Conservation (phyloP, 179 eudicot genomes). For the Corrigiola litoralis region DNA sequence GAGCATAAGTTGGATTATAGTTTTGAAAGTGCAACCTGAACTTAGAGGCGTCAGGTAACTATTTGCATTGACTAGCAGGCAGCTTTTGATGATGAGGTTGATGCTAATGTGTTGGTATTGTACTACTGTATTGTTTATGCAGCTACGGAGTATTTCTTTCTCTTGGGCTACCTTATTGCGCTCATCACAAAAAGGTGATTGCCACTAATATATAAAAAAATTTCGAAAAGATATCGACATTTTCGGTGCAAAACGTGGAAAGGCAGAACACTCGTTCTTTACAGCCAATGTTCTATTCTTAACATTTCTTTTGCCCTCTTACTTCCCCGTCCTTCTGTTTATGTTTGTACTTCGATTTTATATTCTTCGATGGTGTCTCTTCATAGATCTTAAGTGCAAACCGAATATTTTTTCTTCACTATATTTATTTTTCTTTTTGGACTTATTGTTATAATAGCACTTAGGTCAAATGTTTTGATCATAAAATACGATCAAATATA, state of each 20-base stretch:
- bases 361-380: not conserved
- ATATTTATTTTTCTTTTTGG: no score
- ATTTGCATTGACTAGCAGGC: not conserved
- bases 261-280: not conserved
- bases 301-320: not conserved
- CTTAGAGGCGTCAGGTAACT: slow-evolving; percentile 1
- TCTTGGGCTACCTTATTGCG: no score
- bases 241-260: not conserved
- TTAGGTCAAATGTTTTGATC: no score
- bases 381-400: not conserved
- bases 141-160: no score
- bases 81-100: slow-evolving; percentile 5
- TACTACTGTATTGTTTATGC: no score
- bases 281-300: not conserved
- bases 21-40: not conserved
- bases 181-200: no score
- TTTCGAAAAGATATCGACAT: not conserved
- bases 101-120: not conserved
- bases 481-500: no score
- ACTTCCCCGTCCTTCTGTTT: not conserved
- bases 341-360: not conserved
- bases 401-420: no score
- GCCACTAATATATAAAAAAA: no score
- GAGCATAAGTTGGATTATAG: not conserved
- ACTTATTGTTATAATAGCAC: no score